Conservation (phyloP, 352 stramenopile species). For the Pythium aquatile region DNA sequence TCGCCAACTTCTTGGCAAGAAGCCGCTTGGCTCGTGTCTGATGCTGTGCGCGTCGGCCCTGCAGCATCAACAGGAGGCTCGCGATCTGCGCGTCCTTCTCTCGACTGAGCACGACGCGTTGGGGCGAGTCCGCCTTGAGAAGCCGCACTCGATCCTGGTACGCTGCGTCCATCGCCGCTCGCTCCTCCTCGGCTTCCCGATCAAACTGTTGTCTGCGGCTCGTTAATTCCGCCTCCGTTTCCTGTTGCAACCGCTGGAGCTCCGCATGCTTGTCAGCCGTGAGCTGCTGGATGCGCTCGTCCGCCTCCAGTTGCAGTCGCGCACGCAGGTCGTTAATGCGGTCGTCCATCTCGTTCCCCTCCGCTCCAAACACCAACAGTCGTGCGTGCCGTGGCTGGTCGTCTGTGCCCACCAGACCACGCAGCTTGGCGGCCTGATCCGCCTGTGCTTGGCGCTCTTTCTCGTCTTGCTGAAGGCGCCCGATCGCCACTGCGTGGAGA, state of each 20-base stretch:
- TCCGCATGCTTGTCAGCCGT: constrained; percentile 35
- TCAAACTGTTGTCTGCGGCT: constrained; percentile 28
- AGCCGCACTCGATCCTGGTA: constrained; percentile 24
- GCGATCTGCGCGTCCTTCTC: constrained; percentile 46
- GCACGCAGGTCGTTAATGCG: constrained; percentile 44
- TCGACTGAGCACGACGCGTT: constrained; percentile 1
- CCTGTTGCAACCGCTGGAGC: constrained; percentile 29
- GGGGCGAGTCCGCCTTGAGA: constrained; percentile 20
- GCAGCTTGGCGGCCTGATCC: constrained; percentile 15
- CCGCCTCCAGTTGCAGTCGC: constrained; percentile 46
- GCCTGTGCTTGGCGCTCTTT: constrained; percentile 5
- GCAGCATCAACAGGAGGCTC: constrained; percentile 48
- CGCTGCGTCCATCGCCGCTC: constrained; percentile 29
- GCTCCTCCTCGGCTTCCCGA: constrained; percentile 35
- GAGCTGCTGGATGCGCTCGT: constrained; percentile 47
- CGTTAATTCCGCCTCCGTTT: constrained; percentile 31
- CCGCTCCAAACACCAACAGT: not conserved
- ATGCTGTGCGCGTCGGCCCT: constrained; percentile 27
- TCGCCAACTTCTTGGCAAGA: not conserved
- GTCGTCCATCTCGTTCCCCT: constrained; percentile 28
- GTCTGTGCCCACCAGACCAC: not conserved
- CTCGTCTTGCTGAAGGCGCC: constrained; percentile 23
- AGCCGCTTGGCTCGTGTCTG: constrained; percentile 28
- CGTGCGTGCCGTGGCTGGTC: not conserved
- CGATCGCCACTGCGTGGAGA: constrained; percentile 26